Evolutionary conservation across 805 yeast species (phyloP).

Genomic region (Sungouiozyma intestinalis): DNA sequence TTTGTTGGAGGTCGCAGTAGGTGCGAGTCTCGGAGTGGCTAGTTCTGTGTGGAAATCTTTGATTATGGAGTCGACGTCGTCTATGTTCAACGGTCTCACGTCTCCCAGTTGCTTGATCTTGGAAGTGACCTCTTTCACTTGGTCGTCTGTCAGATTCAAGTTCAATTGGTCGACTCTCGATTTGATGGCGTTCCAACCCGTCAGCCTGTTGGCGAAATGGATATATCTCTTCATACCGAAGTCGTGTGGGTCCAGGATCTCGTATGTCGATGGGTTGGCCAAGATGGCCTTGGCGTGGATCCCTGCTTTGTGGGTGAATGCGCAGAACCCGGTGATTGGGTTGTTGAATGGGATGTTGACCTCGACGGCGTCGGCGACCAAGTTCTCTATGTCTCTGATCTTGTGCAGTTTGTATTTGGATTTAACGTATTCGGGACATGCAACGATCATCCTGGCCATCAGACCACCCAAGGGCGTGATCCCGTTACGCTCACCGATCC

Average conservation of each 20-base stretch:
- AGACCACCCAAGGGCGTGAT: constrained; percentile 95
- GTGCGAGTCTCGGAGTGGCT: constrained; percentile 9
- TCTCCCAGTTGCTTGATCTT: constrained; percentile 94
- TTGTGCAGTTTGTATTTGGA: constrained; percentile 92
- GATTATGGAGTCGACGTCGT: constrained; percentile 94
- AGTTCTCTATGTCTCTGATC: constrained; percentile 87
- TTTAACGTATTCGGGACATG: constrained; percentile 90
- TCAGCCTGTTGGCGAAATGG: constrained; percentile 93
- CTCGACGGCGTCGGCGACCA: constrained; percentile 95
- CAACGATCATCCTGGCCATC: constrained; percentile 98
- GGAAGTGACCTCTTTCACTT: constrained; percentile 87
- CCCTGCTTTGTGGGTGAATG: constrained; percentile 98
- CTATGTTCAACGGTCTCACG: constrained; percentile 85
- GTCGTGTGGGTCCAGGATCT: constrained; percentile 87
- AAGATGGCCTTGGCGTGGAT: constrained; percentile 97
- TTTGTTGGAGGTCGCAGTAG: constrained; percentile 3
- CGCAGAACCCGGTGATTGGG: constrained; percentile 98
- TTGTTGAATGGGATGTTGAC: constrained; percentile 96
- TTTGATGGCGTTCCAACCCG: constrained; percentile 99
- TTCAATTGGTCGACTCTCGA: constrained; percentile 96
- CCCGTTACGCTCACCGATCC: constrained; percentile 98
- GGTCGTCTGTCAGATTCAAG: constrained; percentile 80
- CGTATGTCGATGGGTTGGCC: constrained; percentile 97
- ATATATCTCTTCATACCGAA: constrained; percentile 93
- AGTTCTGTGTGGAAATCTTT: constrained; percentile 77